phyloP scores from a whole-genome alignment of 2,329 filamentous ascomycete genomes.

The Alternaria consortialis region DNA sequence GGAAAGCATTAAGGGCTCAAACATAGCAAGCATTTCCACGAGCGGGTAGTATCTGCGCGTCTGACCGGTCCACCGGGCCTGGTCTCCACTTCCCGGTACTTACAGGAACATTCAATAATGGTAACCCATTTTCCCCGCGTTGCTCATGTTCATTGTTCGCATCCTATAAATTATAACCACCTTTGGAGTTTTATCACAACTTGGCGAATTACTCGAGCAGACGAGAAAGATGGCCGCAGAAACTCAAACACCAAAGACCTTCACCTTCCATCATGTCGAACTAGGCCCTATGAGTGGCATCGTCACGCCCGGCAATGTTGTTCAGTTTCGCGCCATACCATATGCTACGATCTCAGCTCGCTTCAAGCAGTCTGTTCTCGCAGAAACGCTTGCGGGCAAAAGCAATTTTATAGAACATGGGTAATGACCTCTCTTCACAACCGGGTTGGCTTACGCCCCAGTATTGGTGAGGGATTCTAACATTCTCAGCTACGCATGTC shows the following conservation, averaged over 20 bases:
- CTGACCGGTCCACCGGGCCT: constrained; percentile 1
- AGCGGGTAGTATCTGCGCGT: not conserved
- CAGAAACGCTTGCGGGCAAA: constrained; percentile 8
- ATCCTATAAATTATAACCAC: not conserved
- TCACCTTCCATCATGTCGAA: constrained; percentile 24
- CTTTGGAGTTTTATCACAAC: not conserved
- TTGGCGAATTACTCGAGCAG: not conserved
- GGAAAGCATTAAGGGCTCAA: not conserved
- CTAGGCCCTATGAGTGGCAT: constrained; percentile 33
- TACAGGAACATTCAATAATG: not conserved
- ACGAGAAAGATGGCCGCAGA: not conserved
- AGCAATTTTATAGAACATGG: constrained; percentile 31
- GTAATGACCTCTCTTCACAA: constrained; percentile 2
- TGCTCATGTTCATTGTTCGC: not conserved
- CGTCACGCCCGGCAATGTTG: constrained; percentile 29
- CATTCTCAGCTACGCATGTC: constrained; percentile 26
- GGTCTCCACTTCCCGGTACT: not conserved
- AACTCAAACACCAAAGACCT: constrained; percentile 10
- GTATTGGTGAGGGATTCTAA: not conserved
- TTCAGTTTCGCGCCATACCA: constrained; percentile 36
- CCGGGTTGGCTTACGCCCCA: not conserved
- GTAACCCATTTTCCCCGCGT: not conserved
- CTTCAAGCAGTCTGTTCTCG: constrained; percentile 32
- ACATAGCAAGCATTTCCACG: not conserved
- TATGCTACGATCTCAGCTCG: constrained; percentile 33